Conservation (phyloP, 768 basidiomycete species). For the Leucocoprinus leucothites region DNA sequence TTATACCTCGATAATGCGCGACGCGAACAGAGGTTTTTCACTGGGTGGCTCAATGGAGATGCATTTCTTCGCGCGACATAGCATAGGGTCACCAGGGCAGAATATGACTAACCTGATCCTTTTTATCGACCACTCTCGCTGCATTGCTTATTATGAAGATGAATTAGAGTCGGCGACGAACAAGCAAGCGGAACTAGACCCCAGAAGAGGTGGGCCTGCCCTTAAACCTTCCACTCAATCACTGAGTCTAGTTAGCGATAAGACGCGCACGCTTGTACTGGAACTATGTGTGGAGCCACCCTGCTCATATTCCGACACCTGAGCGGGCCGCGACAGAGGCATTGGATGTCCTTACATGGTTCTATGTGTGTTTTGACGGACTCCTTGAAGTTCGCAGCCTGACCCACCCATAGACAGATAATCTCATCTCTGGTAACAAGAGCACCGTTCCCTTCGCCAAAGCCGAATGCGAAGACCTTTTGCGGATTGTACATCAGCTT, state of each 20-base stretch:
- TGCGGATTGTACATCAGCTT: constrained; percentile 35
- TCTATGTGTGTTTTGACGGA: constrained; percentile 29
- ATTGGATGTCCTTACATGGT: constrained; percentile 48
- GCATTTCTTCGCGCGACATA: constrained; percentile 30
- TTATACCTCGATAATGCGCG: neutral
- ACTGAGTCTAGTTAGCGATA: constrained; percentile 28
- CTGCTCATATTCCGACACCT: constrained; percentile 40
- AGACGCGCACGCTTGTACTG: constrained; percentile 47
- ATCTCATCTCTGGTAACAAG: constrained; percentile 40
- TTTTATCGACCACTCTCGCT: constrained; percentile 44
- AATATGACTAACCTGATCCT: constrained; percentile 28
- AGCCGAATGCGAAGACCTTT: constrained; percentile 48
- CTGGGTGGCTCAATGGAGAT: constrained; percentile 43
- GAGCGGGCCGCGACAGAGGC: constrained; percentile 42
- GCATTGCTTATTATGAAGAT: constrained; percentile 43
- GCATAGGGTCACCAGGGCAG: constrained; percentile 12
- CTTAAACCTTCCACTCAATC: neutral
- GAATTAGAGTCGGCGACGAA: constrained; percentile 17
- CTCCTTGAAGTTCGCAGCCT: neutral
- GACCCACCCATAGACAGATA: constrained; percentile 34
- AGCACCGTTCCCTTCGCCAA: constrained; percentile 54
- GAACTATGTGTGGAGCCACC: constrained; percentile 50
- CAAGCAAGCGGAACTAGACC: constrained; percentile 24
- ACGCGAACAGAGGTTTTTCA: constrained; percentile 22
- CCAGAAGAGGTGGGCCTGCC: constrained; percentile 22